These are phyloP conservation scores for Canna indica DNA, from an alignment of 176 grass and related monocot genomes.

Conservation along the genomic window DNA sequence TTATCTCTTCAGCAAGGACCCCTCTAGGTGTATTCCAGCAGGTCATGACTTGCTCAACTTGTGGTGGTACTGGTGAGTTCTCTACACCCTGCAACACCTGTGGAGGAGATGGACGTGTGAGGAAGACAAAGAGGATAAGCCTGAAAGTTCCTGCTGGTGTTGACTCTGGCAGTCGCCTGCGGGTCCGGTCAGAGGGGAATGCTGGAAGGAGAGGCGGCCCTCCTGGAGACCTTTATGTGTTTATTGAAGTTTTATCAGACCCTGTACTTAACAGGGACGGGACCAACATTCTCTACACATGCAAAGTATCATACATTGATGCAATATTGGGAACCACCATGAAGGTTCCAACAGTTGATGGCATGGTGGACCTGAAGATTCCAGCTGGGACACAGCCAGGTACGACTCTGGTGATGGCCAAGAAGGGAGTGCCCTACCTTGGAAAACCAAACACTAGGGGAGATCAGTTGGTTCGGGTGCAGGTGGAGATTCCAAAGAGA, in stretches of 20 bases:
- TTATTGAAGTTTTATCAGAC: constrained; percentile 86
- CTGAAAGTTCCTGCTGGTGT: constrained; percentile 91
- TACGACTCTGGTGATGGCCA: constrained; percentile 90
- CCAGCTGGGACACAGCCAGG: constrained; percentile 80
- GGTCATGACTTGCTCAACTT: constrained; percentile 83
- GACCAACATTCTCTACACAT: constrained; percentile 85
- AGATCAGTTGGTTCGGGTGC: constrained; percentile 88
- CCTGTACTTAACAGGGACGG: constrained; percentile 85
- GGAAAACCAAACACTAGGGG: constrained; percentile 81
- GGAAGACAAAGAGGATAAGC: constrained; percentile 88
- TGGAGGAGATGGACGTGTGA: constrained; percentile 74
- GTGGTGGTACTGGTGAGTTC: constrained; percentile 75
- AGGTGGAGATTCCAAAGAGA: constrained; percentile 94
- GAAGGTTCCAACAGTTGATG: constrained; percentile 92
- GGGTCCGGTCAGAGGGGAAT: constrained; percentile 92
- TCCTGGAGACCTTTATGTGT: constrained; percentile 92
- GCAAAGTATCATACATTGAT: constrained; percentile 96
- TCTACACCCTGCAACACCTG: constrained; percentile 83
- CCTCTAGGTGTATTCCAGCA: constrained; percentile 98
- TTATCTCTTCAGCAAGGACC: constrained; percentile 75
- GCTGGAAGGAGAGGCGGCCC: constrained; percentile 80
- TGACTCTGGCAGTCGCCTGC: constrained; percentile 85
- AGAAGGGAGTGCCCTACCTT: constrained; percentile 81
- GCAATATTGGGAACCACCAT: constrained; percentile 87
- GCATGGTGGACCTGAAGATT: constrained; percentile 84